These are phyloP conservation scores for Leptographium lundbergii DNA, from an alignment of 2,329 filamentous ascomycete genomes.

Conservation along the genomic window DNA sequence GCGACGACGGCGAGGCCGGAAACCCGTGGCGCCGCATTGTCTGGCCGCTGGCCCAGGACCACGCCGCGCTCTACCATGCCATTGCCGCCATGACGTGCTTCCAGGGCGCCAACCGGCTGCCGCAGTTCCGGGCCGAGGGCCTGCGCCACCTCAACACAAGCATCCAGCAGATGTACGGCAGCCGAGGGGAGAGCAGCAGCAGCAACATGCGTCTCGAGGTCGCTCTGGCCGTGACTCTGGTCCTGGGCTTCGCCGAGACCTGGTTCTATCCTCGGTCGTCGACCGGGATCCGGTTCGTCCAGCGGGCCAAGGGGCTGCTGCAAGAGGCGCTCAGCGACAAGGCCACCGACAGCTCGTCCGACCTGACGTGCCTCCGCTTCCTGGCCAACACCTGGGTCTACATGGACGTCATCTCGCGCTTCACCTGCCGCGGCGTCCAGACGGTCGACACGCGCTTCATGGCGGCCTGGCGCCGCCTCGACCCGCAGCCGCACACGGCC, in stretches of 20 bases:
- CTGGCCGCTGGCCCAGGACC: slow-evolving; percentile 4
- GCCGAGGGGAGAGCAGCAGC: too few relatives aligned
- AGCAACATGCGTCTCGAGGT: neutral
- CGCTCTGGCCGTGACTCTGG: neutral
- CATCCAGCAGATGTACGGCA: neutral
- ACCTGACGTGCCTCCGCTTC: neutral
- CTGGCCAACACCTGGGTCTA: slow-evolving; percentile 5
- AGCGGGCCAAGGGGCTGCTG: neutral
- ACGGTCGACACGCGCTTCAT: neutral
- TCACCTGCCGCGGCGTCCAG: neutral
- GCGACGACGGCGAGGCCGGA: neutral
- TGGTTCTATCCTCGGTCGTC: slow-evolving; percentile 5
- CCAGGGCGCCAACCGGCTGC: slow-evolving; percentile 1
- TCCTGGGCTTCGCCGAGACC: slow-evolving; percentile 2
- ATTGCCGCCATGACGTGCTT: slow-evolving; percentile 6
- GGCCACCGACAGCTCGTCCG: neutral
- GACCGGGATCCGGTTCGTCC: slow-evolving; percentile 1
- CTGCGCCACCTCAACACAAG: slow-evolving; percentile 1
- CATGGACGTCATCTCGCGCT: slow-evolving; percentile 6
- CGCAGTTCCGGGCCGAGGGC: neutral
- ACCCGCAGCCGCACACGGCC: neutral
- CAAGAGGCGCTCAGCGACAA: neutral
- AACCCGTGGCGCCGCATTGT: slow-evolving; percentile 5
- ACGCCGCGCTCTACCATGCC: slow-evolving; percentile 1
- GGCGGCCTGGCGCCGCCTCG: neutral